Conservation (phyloP, 2,329 filamentous ascomycete species). For the Colletotrichum sansevieriae region DNA sequence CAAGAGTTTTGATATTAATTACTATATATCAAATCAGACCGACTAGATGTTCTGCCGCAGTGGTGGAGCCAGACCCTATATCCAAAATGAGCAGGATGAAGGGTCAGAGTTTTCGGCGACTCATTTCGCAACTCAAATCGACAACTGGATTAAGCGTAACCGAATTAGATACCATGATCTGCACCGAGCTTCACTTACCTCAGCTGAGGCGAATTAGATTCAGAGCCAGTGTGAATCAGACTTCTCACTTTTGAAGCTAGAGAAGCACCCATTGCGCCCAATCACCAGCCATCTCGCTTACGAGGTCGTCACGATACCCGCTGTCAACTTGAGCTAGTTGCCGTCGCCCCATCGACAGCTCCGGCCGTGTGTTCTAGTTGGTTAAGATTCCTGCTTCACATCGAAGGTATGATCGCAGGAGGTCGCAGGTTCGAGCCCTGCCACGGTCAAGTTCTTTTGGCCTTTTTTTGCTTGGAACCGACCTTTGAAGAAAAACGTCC, state of each 20-base stretch:
- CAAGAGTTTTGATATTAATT: slow-evolving; percentile 1
- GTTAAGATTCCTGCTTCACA: slow-evolving; percentile 42
- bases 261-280: not conserved
- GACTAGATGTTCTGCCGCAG: not conserved
- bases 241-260: too few relatives aligned
- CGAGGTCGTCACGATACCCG: not conserved
- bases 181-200: too few relatives aligned
- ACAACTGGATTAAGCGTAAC: slow-evolving; percentile 1
- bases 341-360: not conserved
- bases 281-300: slow-evolving; percentile 4
- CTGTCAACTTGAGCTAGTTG: not conserved
- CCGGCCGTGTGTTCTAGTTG: slow-evolving; percentile 42
- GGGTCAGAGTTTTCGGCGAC: not conserved
- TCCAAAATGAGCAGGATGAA: not conserved
- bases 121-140: not conserved
- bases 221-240: too few relatives aligned
- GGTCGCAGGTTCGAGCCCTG: slow-evolving; percentile 42
- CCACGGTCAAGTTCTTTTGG: slow-evolving; percentile 31
- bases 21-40: not conserved
- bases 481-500: not conserved
- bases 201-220: too few relatives aligned
- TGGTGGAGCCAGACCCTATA: not conserved
- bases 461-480: not conserved
- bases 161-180: too few relatives aligned
- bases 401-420: slow-evolving; percentile 24